Conservation (phyloP, 164 flowering plant genomes). For the Santalum album region DNA sequence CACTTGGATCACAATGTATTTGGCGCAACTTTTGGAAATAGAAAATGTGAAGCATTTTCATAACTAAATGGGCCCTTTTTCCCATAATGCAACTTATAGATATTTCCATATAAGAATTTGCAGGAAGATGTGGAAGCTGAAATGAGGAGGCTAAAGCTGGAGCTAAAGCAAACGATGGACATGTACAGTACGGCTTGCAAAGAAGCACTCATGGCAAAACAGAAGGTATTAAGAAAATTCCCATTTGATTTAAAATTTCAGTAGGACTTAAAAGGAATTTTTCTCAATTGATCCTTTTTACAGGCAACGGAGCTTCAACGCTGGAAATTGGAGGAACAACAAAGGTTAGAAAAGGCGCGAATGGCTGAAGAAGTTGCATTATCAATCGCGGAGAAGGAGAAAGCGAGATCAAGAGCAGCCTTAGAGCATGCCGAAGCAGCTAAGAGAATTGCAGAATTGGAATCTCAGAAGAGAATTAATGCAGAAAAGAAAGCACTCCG, state of each 20-base stretch:
- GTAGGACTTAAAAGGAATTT: background rate
- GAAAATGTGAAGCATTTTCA: too few relatives aligned
- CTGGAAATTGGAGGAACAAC: constrained; percentile 52
- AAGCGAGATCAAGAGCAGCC: constrained; percentile 52
- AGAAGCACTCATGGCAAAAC: constrained; percentile 51
- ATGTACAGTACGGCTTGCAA: constrained; percentile 60
- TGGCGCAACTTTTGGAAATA: too few relatives aligned
- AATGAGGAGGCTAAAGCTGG: constrained; percentile 54
- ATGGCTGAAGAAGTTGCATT: constrained; percentile 58
- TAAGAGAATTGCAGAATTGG: constrained; percentile 42
- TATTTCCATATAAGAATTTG: background rate
- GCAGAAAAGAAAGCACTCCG: constrained; percentile 45
- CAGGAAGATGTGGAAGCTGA: constrained; percentile 65
- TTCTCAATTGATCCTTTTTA: background rate
- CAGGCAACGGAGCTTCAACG: constrained; percentile 51
- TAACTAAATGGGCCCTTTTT: too few relatives aligned
- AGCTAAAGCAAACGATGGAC: constrained; percentile 54
- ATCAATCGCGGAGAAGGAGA: constrained; percentile 50
- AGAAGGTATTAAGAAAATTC: constrained; percentile 24
- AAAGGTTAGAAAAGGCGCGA: constrained; percentile 47
- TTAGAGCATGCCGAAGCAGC: constrained; percentile 61
- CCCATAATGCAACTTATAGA: too few relatives aligned
- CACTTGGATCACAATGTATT: too few relatives aligned
- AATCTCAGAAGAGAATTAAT: constrained; percentile 40
- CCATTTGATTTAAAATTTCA: background rate